Percentiles rank a stretch among this genome's conserved stretches.
Conservation (phyloP, 352 stramenopile genomes). For the Phytophthora ramorum region DNA sequence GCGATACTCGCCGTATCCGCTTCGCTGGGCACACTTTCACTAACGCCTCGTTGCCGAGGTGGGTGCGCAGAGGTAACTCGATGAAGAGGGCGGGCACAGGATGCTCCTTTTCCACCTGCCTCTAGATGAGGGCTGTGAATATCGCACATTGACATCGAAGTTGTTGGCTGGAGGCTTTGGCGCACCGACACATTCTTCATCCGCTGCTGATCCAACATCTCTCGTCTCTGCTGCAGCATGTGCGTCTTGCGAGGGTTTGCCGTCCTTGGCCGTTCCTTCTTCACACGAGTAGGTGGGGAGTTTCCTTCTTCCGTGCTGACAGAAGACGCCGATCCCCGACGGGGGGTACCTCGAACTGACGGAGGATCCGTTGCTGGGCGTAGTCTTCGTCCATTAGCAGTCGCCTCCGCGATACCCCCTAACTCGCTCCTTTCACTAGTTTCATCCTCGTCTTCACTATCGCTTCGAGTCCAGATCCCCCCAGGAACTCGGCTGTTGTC, state of each 20-base stretch:
- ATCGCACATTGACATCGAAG: slow-evolving; percentile 49
- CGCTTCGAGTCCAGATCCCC: slow-evolving; percentile 61
- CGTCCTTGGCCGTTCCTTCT: slow-evolving; percentile 68
- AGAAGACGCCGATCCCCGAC: slow-evolving; percentile 9
- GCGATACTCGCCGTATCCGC: slow-evolving; percentile 21
- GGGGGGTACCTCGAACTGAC: slow-evolving; percentile 5
- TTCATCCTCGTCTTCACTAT: slow-evolving; percentile 31
- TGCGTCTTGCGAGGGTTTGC: slow-evolving; percentile 71
- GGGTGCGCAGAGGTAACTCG: slow-evolving; percentile 5
- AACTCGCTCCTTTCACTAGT: slow-evolving; percentile 19
- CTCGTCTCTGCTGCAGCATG: slow-evolving; percentile 69
- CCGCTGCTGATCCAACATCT: slow-evolving; percentile 48
- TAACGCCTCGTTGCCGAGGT: slow-evolving; percentile 4
- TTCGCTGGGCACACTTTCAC: slow-evolving; percentile 6
- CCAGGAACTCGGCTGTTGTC: slow-evolving; percentile 58
- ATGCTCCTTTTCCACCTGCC: slow-evolving; percentile 17
- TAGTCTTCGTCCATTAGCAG: neutral
- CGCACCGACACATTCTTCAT: slow-evolving; percentile 19
- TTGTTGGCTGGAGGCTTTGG: slow-evolving; percentile 22
- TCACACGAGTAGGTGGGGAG: slow-evolving; percentile 15
- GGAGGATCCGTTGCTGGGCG: slow-evolving; percentile 1
- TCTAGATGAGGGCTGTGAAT: slow-evolving; percentile 41
- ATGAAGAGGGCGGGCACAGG: slow-evolving; percentile 3
- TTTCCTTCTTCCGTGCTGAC: slow-evolving; percentile 13
- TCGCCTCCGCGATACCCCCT: neutral